These are phyloP conservation scores for Fusarium sambucinum DNA, from an alignment of 2,329 filamentous ascomycete genomes.

Conservation along the genomic window DNA sequence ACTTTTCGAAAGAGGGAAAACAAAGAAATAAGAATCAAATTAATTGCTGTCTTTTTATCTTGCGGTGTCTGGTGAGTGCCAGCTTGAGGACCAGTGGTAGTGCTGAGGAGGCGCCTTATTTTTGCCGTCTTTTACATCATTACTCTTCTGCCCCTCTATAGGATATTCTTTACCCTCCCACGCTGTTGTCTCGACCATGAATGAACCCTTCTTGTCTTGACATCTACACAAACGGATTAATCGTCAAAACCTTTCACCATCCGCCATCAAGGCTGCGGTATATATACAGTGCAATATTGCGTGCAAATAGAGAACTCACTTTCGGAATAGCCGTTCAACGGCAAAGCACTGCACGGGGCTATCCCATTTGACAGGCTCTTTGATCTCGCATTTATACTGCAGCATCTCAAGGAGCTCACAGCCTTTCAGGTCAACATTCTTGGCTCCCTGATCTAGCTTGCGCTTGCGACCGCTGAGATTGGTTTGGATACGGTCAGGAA, in stretches of 20 bases:
- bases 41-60: slow-evolving; percentile 22
- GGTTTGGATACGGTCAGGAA: slow-evolving; percentile 63
- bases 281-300: not conserved
- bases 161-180: slow-evolving; percentile 63
- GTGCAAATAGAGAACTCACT: slow-evolving; percentile 57
- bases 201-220: slow-evolving; percentile 66
- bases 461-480: slow-evolving; percentile 64
- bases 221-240: slow-evolving; percentile 61
- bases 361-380: slow-evolving; percentile 59
- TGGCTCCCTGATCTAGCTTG: slow-evolving; percentile 58
- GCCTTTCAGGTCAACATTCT: slow-evolving; percentile 62
- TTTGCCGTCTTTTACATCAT: slow-evolving; percentile 31
- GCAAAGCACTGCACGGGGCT: slow-evolving; percentile 67
- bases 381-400: slow-evolving; percentile 71
- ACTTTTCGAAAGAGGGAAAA: not conserved
- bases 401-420: slow-evolving; percentile 70
- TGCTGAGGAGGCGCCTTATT: slow-evolving; percentile 41
- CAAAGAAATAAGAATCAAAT: not conserved
- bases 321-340: slow-evolving; percentile 70
- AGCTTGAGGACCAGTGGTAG: slow-evolving; percentile 53
- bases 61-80: slow-evolving; percentile 51
- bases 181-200: slow-evolving; percentile 72
- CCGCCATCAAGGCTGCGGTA: not conserved
- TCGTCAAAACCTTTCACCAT: slow-evolving; percentile 9
- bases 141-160: slow-evolving; percentile 16